These are phyloP conservation scores for Imleria badia DNA, from an alignment of 768 basidiomycete genomes.

Conservation along the genomic window DNA sequence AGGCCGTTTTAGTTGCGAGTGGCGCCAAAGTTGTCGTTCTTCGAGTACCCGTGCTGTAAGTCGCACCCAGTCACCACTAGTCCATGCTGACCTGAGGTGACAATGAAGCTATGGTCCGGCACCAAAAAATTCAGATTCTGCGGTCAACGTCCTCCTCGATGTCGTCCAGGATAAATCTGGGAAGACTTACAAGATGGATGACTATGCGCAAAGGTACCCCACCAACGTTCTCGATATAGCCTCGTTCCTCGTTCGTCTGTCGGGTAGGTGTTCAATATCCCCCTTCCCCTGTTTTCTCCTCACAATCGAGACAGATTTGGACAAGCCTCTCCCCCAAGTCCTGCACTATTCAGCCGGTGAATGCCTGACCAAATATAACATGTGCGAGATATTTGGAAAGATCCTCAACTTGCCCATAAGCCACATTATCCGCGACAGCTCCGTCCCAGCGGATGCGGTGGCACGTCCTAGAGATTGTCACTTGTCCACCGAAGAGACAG, in stretches of 20 bases:
- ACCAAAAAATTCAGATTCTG: constrained; percentile 81
- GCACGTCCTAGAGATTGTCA: constrained; percentile 79
- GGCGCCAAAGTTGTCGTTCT: constrained; percentile 67
- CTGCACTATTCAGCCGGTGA: constrained; percentile 85
- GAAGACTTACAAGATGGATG: constrained; percentile 93
- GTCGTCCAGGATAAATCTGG: constrained; percentile 84
- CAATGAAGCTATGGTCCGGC: constrained; percentile 80
- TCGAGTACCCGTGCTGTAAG: constrained; percentile 87
- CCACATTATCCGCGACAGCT: constrained; percentile 74
- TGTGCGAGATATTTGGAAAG: constrained; percentile 75
- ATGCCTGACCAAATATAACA: constrained; percentile 91
- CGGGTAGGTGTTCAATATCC: constrained; percentile 44
- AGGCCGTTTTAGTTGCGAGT: constrained; percentile 62
- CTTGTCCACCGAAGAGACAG: constrained; percentile 74
- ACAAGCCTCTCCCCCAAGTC: constrained; percentile 44
- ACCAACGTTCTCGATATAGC: constrained; percentile 91
- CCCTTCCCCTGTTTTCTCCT: background rate
- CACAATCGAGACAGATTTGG: constrained; percentile 30
- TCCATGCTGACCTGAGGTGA: constrained; percentile 1
- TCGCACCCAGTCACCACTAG: background rate
- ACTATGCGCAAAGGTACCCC: constrained; percentile 89
- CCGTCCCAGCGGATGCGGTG: constrained; percentile 66
- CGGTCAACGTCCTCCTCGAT: constrained; percentile 86
- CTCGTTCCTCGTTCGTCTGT: constrained; percentile 74
- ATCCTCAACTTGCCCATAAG: constrained; percentile 67